These are phyloP conservation scores for Geotrichum restrictum DNA, from an alignment of 1,139 yeast species.

Conservation along the genomic window DNA sequence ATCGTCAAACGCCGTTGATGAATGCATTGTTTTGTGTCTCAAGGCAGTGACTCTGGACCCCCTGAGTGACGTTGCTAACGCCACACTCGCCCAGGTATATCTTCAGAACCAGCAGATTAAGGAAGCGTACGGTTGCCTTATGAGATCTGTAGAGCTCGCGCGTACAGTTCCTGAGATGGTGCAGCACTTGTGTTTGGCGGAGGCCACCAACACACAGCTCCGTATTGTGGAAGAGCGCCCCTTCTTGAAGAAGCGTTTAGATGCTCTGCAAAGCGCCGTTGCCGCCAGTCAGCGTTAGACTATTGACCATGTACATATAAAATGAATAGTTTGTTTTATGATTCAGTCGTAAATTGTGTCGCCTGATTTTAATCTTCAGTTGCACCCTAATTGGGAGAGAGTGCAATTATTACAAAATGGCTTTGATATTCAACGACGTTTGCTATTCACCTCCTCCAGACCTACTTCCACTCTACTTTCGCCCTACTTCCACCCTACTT, in stretches of 20 bases:
- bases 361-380: too few species aligned
- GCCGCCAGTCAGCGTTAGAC: constrained; percentile 6
- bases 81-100: constrained; percentile 85
- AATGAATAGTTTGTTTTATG: neutral
- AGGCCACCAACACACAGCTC: constrained; percentile 49
- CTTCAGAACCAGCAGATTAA: constrained; percentile 77
- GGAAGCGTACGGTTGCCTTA: constrained; percentile 77
- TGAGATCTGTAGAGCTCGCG: constrained; percentile 74
- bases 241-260: constrained; percentile 34
- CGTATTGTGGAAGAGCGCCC: constrained; percentile 38
- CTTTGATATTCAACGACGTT: too few species aligned
- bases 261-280: constrained; percentile 20
- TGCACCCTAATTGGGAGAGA: too few species aligned
- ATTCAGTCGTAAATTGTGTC: too few species aligned
- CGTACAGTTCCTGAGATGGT: constrained; percentile 83
- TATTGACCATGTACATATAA: constrained; percentile 3
- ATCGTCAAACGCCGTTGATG: constrained; percentile 34
- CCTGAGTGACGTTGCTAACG: constrained; percentile 80
- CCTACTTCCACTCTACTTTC: neutral
- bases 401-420: too few species aligned
- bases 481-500: neutral
- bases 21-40: constrained; percentile 65
- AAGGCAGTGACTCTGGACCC: constrained; percentile 82
- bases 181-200: constrained; percentile 89
- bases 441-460: too few species aligned